Evolutionary conservation across 176 grass and related monocot species (phyloP).

Genomic region (Juncus effusus): DNA sequence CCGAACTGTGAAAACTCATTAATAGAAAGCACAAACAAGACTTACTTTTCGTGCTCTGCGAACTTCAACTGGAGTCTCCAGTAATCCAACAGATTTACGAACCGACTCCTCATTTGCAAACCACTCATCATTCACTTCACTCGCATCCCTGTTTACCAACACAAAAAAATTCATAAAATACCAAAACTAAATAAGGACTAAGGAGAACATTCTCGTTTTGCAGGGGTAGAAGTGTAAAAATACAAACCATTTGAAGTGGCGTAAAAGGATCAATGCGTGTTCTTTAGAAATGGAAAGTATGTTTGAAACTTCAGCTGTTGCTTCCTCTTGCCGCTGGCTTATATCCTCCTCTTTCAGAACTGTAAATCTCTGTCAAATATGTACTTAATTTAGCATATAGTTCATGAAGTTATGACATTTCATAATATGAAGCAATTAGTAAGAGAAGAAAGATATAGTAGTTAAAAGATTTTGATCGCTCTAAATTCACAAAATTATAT

Average conservation of each 20-base stretch:
- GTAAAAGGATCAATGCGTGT: slow-evolving; percentile 66
- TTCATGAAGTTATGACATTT: too few relatives aligned
- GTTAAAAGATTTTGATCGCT: too few relatives aligned
- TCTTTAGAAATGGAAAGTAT: slow-evolving; percentile 54
- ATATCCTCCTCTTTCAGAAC: slow-evolving; percentile 62
- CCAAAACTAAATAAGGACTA: neutral
- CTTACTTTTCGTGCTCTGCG: slow-evolving; percentile 35
- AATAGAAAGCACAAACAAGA: slow-evolving; percentile 10
- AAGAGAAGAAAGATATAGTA: too few relatives aligned
- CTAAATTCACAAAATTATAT: too few relatives aligned
- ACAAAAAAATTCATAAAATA: slow-evolving; percentile 4
- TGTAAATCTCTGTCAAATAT: slow-evolving; percentile 46
- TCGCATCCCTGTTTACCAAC: slow-evolving; percentile 51
- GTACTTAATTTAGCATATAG: neutral
- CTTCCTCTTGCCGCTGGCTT: slow-evolving; percentile 51
- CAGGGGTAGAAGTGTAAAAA: neutral
- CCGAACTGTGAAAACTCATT: slow-evolving; percentile 17
- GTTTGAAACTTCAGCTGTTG: slow-evolving; percentile 46
- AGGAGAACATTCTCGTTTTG: neutral
- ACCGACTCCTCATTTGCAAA: slow-evolving; percentile 73
- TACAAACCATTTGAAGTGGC: slow-evolving; percentile 72
- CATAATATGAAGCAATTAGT: too few relatives aligned
- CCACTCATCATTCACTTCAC: slow-evolving; percentile 74
- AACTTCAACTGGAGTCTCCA: slow-evolving; percentile 36
- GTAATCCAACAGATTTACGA: slow-evolving; percentile 57